Percentiles rank a stretch among this genome's conserved stretches.
phyloP scores from a whole-genome alignment of 2,329 filamentous ascomycete species.

The Arthrobotrys sinensis region DNA sequence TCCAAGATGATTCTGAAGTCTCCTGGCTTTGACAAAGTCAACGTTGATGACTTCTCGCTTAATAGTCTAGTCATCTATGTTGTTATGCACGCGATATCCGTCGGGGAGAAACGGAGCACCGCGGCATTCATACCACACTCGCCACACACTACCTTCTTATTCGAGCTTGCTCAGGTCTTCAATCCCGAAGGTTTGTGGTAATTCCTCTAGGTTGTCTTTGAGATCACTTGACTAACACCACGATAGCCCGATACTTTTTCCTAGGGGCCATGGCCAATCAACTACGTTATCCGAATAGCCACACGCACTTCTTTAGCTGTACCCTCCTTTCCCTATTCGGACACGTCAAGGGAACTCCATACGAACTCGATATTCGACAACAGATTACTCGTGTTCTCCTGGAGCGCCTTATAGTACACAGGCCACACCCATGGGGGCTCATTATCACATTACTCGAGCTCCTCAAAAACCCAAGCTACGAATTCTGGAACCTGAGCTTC shows the following conservation, averaged over 20 bases:
- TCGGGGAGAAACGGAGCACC: constrained; percentile 73
- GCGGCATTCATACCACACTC: constrained; percentile 77
- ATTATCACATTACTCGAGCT: constrained; percentile 90
- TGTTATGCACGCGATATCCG: constrained; percentile 79
- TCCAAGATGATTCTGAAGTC: constrained; percentile 68
- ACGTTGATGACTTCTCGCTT: constrained; percentile 75
- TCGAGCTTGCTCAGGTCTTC: constrained; percentile 82
- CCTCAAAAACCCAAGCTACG: constrained; percentile 89
- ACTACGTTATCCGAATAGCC: constrained; percentile 87
- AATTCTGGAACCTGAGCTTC: constrained; percentile 93
- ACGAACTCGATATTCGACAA: constrained; percentile 86
- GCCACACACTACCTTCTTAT: constrained; percentile 80
- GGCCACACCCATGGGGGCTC: constrained; percentile 95
- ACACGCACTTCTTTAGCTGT: constrained; percentile 94
- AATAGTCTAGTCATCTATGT: constrained; percentile 89
- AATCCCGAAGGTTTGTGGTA: constrained; percentile 73
- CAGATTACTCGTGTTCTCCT: constrained; percentile 90
- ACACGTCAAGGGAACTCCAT: constrained; percentile 79
- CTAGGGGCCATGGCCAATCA: constrained; percentile 90
- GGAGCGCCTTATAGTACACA: constrained; percentile 88
- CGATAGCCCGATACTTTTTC: constrained; percentile 81
- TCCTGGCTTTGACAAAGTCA: constrained; percentile 71
- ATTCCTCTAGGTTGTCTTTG: background rate
- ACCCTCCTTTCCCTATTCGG: constrained; percentile 88
- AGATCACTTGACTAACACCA: constrained; percentile 22